Evolutionary conservation across 768 basidiomycete genomes (phyloP).

Genomic region (Kwoniella pini): DNA sequence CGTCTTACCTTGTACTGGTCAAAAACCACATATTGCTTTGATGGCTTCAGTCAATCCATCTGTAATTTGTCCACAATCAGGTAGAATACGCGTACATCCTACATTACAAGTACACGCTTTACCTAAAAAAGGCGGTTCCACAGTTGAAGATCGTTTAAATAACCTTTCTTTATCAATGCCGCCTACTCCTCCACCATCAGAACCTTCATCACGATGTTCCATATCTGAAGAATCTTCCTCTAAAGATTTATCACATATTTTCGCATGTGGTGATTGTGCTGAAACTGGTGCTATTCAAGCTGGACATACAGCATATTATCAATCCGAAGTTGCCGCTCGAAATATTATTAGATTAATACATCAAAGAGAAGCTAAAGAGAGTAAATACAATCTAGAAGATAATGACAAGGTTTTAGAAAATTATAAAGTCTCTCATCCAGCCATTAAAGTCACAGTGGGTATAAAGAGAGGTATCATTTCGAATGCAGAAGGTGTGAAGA

Average conservation of each 20-base stretch:
- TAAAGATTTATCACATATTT: constrained; percentile 40
- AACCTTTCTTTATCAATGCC: constrained; percentile 21
- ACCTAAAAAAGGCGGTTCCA: constrained; percentile 12
- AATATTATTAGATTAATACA: constrained; percentile 48
- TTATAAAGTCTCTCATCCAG: constrained; percentile 43
- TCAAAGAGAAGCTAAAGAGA: constrained; percentile 21
- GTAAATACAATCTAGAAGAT: constrained; percentile 8
- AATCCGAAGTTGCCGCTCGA: constrained; percentile 51
- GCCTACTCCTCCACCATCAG: constrained; percentile 18
- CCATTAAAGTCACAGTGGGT: constrained; percentile 51
- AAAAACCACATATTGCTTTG: constrained; percentile 49
- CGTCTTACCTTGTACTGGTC: constrained; percentile 53
- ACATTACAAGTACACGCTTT: constrained; percentile 43
- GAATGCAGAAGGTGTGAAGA: constrained; percentile 33
- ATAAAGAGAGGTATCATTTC: constrained; percentile 38
- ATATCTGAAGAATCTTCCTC: neutral
- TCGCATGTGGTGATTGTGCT: constrained; percentile 54
- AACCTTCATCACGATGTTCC: constrained; percentile 3
- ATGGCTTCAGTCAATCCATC: constrained; percentile 42
- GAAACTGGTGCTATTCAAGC: constrained; percentile 53
- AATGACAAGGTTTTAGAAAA: constrained; percentile 31
- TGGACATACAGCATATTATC: constrained; percentile 54
- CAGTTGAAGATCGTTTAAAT: constrained; percentile 24
- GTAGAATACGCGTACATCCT: constrained; percentile 42
- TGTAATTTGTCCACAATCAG: constrained; percentile 39